Evolutionary conservation across 192 early-diverging fungal species (phyloP).

Genomic region (Backusella circina): DNA sequence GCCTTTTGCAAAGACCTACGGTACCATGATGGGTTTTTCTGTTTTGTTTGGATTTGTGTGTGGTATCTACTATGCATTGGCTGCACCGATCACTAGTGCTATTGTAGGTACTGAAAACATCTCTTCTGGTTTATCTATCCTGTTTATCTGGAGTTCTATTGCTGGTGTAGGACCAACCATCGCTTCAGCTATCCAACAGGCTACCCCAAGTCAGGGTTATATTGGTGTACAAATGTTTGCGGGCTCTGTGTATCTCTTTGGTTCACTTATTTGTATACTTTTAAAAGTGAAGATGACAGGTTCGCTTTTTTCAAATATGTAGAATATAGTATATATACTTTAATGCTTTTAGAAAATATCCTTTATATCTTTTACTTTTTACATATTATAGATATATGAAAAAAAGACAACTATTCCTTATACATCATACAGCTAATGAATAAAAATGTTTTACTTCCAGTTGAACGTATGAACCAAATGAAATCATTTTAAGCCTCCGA

Average conservation of each 20-base stretch:
- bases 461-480: no score
- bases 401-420: no score
- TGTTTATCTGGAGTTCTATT: slow-evolving; percentile 8
- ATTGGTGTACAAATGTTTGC: slow-evolving; percentile 29
- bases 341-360: no score
- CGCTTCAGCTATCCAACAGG: slow-evolving; percentile 17
- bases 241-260: slow-evolving; percentile 15
- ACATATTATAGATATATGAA: no score
- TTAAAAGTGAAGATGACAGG: slow-evolving; percentile 20
- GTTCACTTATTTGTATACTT: slow-evolving; percentile 6
- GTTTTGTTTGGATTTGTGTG: slow-evolving; percentile 21
- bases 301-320: slow-evolving; percentile 4
- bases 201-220: slow-evolving; percentile 1
- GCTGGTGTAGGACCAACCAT: slow-evolving; percentile 14
- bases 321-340: not conserved
- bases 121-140: slow-evolving; percentile 15
- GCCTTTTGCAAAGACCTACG: slow-evolving; percentile 20
- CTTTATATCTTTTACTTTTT: no score
- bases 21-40: slow-evolving; percentile 23
- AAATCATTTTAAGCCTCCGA: no score
- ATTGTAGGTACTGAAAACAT: slow-evolving; percentile 20
- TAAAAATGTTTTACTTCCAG: no score
- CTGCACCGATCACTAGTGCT: slow-evolving; percentile 26
- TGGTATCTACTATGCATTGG: slow-evolving; percentile 24
- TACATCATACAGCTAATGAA: no score